Evolutionary conservation across 306 rosid species (phyloP).

Genomic region (Prunus kanzakura): DNA sequence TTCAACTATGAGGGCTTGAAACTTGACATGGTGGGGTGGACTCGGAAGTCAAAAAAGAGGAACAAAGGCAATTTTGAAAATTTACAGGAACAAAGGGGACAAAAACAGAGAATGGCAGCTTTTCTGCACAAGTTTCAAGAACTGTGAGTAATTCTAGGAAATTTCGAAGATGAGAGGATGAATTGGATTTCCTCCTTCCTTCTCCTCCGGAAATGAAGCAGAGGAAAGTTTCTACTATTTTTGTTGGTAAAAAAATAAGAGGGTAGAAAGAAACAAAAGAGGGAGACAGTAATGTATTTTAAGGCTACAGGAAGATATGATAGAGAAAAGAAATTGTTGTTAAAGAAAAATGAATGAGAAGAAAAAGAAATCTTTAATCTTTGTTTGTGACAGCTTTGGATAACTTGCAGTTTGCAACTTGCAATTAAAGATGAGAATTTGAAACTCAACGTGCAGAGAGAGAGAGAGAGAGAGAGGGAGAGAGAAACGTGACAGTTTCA

Average conservation of each 20-base stretch:
- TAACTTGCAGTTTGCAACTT: not conserved
- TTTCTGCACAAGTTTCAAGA: slow-evolving; percentile 34
- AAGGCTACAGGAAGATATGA: slow-evolving; percentile 14
- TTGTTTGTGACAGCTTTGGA: slow-evolving; percentile 27
- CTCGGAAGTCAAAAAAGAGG: slow-evolving; percentile 34
- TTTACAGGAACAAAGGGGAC: slow-evolving; percentile 13
- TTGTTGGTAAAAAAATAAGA: slow-evolving; percentile 4
- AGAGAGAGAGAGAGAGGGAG: not conserved
- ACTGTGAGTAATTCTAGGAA: slow-evolving; percentile 21
- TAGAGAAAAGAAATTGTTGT: not conserved
- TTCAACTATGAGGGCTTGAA: slow-evolving; percentile 30
- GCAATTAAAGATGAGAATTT: slow-evolving; percentile 5
- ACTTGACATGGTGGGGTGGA: slow-evolving; percentile 17
- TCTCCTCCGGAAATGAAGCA: slow-evolving; percentile 32
- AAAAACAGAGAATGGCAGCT: slow-evolving; percentile 19
- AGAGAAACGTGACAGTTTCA: not conserved
- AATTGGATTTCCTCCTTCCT: slow-evolving; percentile 10
- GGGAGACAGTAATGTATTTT: slow-evolving; percentile 9
- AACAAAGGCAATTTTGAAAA: slow-evolving; percentile 2
- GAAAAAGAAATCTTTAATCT: slow-evolving; percentile 8
- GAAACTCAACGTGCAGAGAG: not conserved
- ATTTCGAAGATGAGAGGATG: slow-evolving; percentile 25
- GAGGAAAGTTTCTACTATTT: slow-evolving; percentile 28
- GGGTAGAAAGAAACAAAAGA: slow-evolving; percentile 40
- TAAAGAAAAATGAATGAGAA: not conserved